phyloP scores from a whole-genome alignment of 352 stramenopile genomes.

The Phytophthora pistaciae region DNA sequence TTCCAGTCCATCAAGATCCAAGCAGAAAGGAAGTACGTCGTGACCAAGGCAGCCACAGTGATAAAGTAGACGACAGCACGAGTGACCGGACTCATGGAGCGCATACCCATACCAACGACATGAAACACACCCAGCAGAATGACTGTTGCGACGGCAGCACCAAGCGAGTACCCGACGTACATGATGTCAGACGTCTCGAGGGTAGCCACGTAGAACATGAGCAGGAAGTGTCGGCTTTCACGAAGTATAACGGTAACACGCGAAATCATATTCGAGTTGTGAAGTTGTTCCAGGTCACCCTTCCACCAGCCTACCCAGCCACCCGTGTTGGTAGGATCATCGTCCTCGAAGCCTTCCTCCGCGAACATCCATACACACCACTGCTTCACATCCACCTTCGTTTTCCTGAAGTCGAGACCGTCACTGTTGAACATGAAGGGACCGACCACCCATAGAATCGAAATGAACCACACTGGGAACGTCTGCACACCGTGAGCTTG shows the following conservation, averaged over 20 bases:
- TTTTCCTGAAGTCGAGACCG: conserved; percentile 79
- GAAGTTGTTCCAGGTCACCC: conserved; percentile 64
- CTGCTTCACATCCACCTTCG: conserved; percentile 67
- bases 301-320: conserved; percentile 86
- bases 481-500: conserved; percentile 81
- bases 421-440: conserved; percentile 89
- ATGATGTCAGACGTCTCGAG: conserved; percentile 57
- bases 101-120: conserved; percentile 54
- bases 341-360: conserved; percentile 65
- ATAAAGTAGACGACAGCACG: conserved; percentile 60
- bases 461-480: conserved; percentile 86
- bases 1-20: conserved; percentile 47
- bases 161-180: conserved; percentile 57
- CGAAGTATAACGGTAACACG: conserved; percentile 75
- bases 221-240: conserved; percentile 76
- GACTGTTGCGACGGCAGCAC: conserved; percentile 59
- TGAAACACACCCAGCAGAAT: conserved; percentile 58
- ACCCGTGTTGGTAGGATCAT: conserved; percentile 67
- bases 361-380: conserved; percentile 84
- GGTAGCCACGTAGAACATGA: conserved; percentile 81
- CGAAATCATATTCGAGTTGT: conserved; percentile 75
- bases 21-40: conserved; percentile 62
- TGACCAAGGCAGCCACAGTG: conserved; percentile 36
- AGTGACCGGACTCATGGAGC: conserved; percentile 45
- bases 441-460: conserved; percentile 67